phyloP scores from a whole-genome alignment of 176 grass and related monocot species.

The Oryza glumipatula region DNA sequence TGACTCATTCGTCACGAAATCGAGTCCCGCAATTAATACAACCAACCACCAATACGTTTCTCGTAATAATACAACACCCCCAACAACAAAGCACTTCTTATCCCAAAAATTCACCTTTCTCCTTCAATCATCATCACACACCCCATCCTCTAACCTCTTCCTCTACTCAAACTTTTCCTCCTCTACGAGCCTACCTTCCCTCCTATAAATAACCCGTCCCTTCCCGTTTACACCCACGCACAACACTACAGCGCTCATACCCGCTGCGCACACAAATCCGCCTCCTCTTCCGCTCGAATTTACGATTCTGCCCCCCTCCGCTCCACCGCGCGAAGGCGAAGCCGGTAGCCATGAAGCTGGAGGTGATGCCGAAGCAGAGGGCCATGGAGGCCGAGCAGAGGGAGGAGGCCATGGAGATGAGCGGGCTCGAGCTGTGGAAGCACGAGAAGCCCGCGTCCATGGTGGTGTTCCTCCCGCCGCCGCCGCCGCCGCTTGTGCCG shows the following conservation, averaged over 20 bases:
- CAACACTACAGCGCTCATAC: conserved; percentile 34
- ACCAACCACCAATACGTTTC: neutral
- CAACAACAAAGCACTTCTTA: neutral
- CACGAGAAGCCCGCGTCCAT: conserved; percentile 41
- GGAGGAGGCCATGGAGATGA: conserved; percentile 64
- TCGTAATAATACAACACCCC: neutral
- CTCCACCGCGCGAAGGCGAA: conserved; percentile 2
- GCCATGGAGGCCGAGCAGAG: conserved; percentile 58
- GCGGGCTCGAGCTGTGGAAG: conserved; percentile 53
- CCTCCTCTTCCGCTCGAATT: neutral
- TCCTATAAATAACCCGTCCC: conserved; percentile 49
- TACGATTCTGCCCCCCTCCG: conserved; percentile 22
- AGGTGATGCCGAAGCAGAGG: conserved; percentile 56
- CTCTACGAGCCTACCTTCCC: neutral
- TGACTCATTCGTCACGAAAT: neutral
- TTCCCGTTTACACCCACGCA: conserved; percentile 6
- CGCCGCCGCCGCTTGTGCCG: neutral
- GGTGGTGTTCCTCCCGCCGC: conserved; percentile 39
- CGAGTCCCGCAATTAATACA: neutral
- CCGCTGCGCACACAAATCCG: conserved; percentile 24
- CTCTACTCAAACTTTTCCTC: neutral
- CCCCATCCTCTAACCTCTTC: neutral
- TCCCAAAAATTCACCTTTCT: conserved; percentile 28
- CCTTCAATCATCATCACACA: conserved; percentile 34
- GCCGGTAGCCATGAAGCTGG: conserved; percentile 52